A percentile compares a stretch with the other conserved stretches of the same genome.
These are phyloP conservation scores for Panus rudis DNA, from an alignment of 768 basidiomycete genomes.

Conservation along the genomic window DNA sequence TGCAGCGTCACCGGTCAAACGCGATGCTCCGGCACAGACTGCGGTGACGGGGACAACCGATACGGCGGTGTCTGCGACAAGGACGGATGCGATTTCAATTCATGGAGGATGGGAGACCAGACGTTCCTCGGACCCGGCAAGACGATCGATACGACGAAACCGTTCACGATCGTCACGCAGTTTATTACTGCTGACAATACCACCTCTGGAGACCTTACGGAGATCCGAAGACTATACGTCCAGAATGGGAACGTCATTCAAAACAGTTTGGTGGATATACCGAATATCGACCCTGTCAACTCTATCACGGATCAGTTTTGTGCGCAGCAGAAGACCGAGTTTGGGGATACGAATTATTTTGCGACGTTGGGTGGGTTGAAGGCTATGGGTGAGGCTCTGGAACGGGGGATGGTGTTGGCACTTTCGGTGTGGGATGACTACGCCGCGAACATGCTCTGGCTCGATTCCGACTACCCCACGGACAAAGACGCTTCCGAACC, in stretches of 20 bases:
- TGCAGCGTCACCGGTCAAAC: slow-evolving; percentile 35
- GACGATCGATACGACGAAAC: slow-evolving; percentile 43
- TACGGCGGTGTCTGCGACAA: slow-evolving; percentile 42
- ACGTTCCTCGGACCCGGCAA: slow-evolving; percentile 35
- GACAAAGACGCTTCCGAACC: slow-evolving; percentile 22
- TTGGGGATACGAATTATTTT: slow-evolving; percentile 37
- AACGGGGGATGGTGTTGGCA: slow-evolving; percentile 35
- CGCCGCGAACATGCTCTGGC: slow-evolving; percentile 50
- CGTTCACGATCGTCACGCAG: slow-evolving; percentile 40
- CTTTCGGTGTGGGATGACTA: slow-evolving; percentile 45
- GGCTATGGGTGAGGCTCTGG: slow-evolving; percentile 24
- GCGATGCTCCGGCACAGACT: slow-evolving; percentile 36
- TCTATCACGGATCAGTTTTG: slow-evolving; percentile 42
- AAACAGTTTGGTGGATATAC: slow-evolving; percentile 40
- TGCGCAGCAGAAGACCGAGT: slow-evolving; percentile 34
- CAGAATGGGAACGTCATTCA: slow-evolving; percentile 29
- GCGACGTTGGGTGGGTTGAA: slow-evolving; percentile 32
- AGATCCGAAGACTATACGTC: slow-evolving; percentile 12
- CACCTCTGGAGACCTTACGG: slow-evolving; percentile 33
- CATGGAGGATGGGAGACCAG: slow-evolving; percentile 45
- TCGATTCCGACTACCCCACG: slow-evolving; percentile 43
- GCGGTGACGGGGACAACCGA: slow-evolving; percentile 23
- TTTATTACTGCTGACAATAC: slow-evolving; percentile 23
- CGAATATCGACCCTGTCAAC: slow-evolving; percentile 33
- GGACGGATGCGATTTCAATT: slow-evolving; percentile 57